phyloP scores from a whole-genome alignment of 495 filamentous ascomycete genomes.

The Aspergillus diversus region DNA sequence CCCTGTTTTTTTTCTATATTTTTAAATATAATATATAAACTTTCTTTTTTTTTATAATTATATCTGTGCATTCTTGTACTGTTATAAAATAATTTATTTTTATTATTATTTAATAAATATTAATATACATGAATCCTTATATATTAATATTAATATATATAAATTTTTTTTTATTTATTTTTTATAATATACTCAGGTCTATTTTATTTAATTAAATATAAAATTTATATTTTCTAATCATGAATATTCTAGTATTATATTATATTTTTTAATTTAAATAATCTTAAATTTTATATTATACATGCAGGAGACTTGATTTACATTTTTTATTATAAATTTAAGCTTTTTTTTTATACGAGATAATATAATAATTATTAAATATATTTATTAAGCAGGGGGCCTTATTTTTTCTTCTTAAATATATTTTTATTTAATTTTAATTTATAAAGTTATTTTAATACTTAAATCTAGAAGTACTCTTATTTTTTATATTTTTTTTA shows the following conservation, averaged over 20 bases:
- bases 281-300: neutral
- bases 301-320: neutral
- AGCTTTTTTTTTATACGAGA: no score
- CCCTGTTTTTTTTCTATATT: neutral
- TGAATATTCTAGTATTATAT: conserved; percentile 2
- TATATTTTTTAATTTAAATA: neutral
- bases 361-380: no score
- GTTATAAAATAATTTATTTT: neutral
- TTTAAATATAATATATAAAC: conserved; percentile 5
- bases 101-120: neutral
- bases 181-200: neutral
- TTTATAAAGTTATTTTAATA: conserved; percentile 1
- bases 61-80: neutral
- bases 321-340: no score
- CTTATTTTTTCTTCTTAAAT: conserved; percentile 6
- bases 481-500: neutral
- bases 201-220: neutral
- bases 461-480: neutral
- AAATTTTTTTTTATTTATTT: neutral
- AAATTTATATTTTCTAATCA: neutral
- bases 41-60: conserved; percentile 2
- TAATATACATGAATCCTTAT: no score
- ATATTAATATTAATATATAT: no score
- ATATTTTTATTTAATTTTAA: conserved; percentile 16
- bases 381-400: conserved; percentile 4